Evolutionary conservation across 1,284 basidiomycete species (phyloP), one percentile per base, ranked within the genome.

Genomic region (Hypsizygus ulmarius): DNA sequence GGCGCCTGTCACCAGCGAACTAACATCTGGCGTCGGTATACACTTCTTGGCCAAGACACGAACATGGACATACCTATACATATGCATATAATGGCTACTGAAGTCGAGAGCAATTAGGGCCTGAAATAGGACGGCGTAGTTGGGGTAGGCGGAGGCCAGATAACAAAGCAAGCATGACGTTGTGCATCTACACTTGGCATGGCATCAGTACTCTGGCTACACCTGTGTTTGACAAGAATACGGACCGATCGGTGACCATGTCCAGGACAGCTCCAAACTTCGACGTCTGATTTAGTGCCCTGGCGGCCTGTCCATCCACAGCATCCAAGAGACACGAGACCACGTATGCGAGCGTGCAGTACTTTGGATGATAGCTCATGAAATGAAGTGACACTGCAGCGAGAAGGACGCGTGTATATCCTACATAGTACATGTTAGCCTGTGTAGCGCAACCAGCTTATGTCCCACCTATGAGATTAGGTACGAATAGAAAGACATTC

Each of bases 171-270:
- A 75, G 66, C 94, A 95, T 1, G 94, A 89, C 3, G 97, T 99
- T 32, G 97, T 96, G 75, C 96, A 97, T 59, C 93, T 95, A 60
- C 47, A 18, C 39, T 44, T 36, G 32, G 46, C n/a, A 29, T 21
- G 5, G 25, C 5, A n/a, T 41, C 50, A 54, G 25, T 46, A 29
- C 18, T 44, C 25, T 45, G 35, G 21, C 14, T 5, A 21, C 19
- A 33, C 29, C 27, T n/a, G 15, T 37, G 36, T 37, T 15, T 9
- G 37, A 18, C 29, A 33, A 47, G 70, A 77, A 57, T 54, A 90
- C 88, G 87, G 76, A 96, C 91, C 96, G 78, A 68, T 99, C 96
- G n/a, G 97, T 99, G 46, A 99, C 96, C 97, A 99, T 99, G 70
- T 99, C 97, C 59, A 99, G 73, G 33, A 99, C 96, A 3, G 94